These are phyloP conservation scores for Neurospora sp. DNA, from an alignment of 495 filamentous ascomycete species.

Conservation along the genomic window DNA sequence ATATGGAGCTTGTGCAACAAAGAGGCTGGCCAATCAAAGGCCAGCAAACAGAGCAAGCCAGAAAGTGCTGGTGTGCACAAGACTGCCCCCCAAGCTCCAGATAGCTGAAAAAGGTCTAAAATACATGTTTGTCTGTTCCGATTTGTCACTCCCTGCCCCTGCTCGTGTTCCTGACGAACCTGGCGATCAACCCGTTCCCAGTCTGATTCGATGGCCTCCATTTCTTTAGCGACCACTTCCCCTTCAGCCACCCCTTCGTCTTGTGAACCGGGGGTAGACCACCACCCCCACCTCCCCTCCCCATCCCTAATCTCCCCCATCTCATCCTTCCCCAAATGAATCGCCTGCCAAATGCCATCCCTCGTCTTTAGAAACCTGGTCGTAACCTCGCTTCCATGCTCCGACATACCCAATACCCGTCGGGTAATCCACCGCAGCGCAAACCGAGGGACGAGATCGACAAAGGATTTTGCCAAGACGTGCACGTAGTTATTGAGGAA, in stretches of 20 bases:
- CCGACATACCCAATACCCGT: slow-evolving; percentile 43
- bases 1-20: too few species aligned
- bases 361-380: slow-evolving; percentile 50
- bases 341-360: slow-evolving; percentile 57
- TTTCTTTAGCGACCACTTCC: neutral
- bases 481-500: slow-evolving; percentile 45
- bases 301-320: slow-evolving; percentile 67
- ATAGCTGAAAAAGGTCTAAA: too few species aligned
- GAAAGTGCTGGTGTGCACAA: too few species aligned
- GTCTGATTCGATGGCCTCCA: neutral
- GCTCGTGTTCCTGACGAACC: neutral
- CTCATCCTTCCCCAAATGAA: slow-evolving; percentile 57
- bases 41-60: too few species aligned
- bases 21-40: too few species aligned
- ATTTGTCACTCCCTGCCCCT: slow-evolving; percentile 11
- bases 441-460: slow-evolving; percentile 36
- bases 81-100: too few species aligned
- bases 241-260: neutral
- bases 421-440: slow-evolving; percentile 35
- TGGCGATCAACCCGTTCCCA: neutral
- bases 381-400: slow-evolving; percentile 50
- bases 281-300: slow-evolving; percentile 69
- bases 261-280: slow-evolving; percentile 27
- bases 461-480: slow-evolving; percentile 35
- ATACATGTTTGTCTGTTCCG: too few species aligned